phyloP scores from a whole-genome alignment of 257 asterid genomes.

The Apocynum venetum region DNA sequence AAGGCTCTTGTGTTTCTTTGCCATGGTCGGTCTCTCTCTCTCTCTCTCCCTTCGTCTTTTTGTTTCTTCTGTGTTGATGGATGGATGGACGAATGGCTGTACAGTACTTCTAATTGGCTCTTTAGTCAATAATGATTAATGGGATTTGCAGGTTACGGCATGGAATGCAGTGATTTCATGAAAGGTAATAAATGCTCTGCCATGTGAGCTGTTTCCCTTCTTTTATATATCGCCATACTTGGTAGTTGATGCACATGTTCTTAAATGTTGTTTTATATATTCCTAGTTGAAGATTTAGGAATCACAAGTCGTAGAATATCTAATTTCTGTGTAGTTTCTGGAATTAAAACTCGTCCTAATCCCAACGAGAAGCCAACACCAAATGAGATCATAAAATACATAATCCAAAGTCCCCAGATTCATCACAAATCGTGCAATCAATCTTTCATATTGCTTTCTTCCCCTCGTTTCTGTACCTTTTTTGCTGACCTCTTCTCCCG shows the following conservation, averaged over 20 bases:
- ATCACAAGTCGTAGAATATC: neutral
- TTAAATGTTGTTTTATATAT: neutral
- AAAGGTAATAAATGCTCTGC: constrained; percentile 32
- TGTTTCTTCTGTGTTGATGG: too few species aligned
- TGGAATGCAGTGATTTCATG: constrained; percentile 99
- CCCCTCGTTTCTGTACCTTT: too few species aligned
- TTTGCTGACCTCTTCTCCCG: too few species aligned
- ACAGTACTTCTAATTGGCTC: neutral
- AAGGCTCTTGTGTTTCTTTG: constrained; percentile 96
- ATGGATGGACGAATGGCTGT: neutral
- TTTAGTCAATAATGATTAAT: constrained; percentile 10
- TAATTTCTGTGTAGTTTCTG: neutral
- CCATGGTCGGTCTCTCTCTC: constrained; percentile 66
- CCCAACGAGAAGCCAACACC: neutral
- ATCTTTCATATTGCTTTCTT: too few species aligned
- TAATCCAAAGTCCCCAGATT: too few species aligned
- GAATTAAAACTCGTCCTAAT: neutral
- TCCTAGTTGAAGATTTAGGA: neutral
- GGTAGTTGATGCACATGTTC: neutral
- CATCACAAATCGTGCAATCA: too few species aligned
- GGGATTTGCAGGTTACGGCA: constrained; percentile 82
- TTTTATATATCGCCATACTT: neutral
- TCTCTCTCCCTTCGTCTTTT: constrained; percentile 15
- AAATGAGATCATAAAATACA: too few species aligned
- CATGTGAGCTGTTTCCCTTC: constrained; percentile 12